Evolutionary conservation across 768 basidiomycete species (phyloP), one percentile per base, ranked within the genome.

Genomic region (Tricholoma bakamatsutake): DNA sequence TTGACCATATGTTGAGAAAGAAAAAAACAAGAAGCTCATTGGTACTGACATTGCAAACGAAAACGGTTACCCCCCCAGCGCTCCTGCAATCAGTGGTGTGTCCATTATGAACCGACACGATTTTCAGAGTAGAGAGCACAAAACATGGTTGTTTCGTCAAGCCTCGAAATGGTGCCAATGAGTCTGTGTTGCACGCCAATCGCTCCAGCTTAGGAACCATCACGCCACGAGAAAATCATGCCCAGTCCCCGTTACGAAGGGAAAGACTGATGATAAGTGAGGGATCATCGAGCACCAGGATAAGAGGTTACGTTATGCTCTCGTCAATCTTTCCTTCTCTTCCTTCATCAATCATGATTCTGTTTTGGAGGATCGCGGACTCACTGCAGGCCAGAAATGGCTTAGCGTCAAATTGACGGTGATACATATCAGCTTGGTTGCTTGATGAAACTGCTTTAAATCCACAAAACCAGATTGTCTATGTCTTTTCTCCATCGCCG

Each of bases 401-500:
- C 5, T 37, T 37, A 37, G 37, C 11, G 37, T 37, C 12, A n/a
- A n/a, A n/a, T n/a, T n/a, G n/a, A n/a, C n/a, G n/a, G 6, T 10
- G 5, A 37, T 37, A n/a, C n/a, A n/a, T n/a, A n/a, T n/a, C n/a
- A n/a, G n/a, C n/a, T n/a, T n/a, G n/a, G n/a, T n/a, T n/a, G n/a
- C n/a, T n/a, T n/a, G n/a, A n/a, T n/a, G n/a, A n/a, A n/a, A n/a
- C n/a, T n/a, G n/a, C n/a, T n/a, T n/a, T n/a, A n/a, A n/a, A 47
- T 12, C 9, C 45, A 18, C 9, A 21, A 46, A 2, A 27, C 3
- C 11, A 30, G 13, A 46, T 27, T 27, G 8, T 15, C 46, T 4
- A 47, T 47, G 46, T 15, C 46, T 47, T 47, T 47, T 47, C 46
- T 28, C 28, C 30, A 15, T 47, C 46, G 57, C 37, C 57, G 57